Evolutionary conservation across 108 stramenopile genomes (phyloP), one percentile per base, ranked within the genome.

Genomic region (Cylindrotheca fusiformis): DNA sequence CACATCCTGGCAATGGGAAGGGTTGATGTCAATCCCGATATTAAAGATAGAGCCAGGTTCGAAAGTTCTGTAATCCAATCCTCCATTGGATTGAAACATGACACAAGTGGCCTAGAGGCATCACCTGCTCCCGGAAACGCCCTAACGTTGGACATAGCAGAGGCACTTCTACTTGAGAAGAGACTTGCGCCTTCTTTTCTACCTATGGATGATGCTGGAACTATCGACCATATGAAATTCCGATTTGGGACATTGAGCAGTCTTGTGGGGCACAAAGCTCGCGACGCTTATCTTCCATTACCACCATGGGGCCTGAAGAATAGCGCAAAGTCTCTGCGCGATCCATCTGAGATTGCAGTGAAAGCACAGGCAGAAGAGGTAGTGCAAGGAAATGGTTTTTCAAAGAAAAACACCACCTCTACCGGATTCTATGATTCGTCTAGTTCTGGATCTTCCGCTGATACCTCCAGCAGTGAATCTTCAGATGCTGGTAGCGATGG

Each of bases 1-100:
- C 95, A 94, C 53, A 88, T 99, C 53, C 69, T 99, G 52, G 87
- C 98, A 19, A 76, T 99, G 80, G 95, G 91, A 22, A 80, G 95
- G 19, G 75, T 92, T 46, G 99, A 99, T 74, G 73, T 88, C 6
- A 59, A 89, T 46, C 89, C 86, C 45, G 96, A 99, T 79, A 88
- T 98, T 5, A 84, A 98, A 22, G 99, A 99, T 68, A 75, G 96
- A 55, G 97, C 97, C 0, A 75, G 99, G 29, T 82, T 95, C 58
- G 87, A 96, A 65, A 90, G 90, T 32, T 71, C 75, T 26, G 19
- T 97, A 20, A 57, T 99, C 26, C 91, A 83, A 19, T 22, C 67
- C 63, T 65, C 76, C 41, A 53, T 79, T 68, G 79, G 83, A 25
- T 66, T 88, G 27, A 64, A 74, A 54, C 44, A 71, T 58, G 94